Conservation (phyloP, 2,329 filamentous ascomycete genomes). For the Myotisia sp. region DNA sequence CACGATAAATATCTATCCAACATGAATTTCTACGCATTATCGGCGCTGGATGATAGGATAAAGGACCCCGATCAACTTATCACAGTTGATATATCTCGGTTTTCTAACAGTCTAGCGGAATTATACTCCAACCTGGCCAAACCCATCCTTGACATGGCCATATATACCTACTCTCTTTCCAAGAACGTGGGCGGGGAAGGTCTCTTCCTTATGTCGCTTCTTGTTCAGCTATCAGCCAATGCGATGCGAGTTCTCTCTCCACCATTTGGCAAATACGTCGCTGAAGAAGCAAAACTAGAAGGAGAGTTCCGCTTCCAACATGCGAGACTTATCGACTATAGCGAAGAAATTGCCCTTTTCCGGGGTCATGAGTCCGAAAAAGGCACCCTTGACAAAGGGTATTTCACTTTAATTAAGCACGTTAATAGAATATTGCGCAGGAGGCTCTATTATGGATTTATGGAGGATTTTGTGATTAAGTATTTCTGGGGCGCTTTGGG, state of each 20-base stretch:
- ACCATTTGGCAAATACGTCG: conserved; percentile 93
- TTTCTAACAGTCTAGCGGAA: conserved; percentile 87
- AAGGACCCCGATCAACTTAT: conserved; percentile 98
- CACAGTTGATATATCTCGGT: conserved; percentile 89
- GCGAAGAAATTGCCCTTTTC: conserved; percentile 87
- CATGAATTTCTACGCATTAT: conserved; percentile 94
- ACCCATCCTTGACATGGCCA: conserved; percentile 83
- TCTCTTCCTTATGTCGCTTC: conserved; percentile 82
- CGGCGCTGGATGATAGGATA: conserved; percentile 88
- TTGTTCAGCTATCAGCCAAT: conserved; percentile 84
- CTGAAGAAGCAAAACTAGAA: conserved; percentile 84
- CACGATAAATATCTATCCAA: conserved; percentile 94
- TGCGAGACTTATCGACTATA: conserved; percentile 85
- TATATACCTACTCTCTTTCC: conserved; percentile 90
- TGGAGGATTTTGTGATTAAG: conserved; percentile 99
- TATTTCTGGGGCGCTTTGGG: conserved; percentile 97
- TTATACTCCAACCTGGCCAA: conserved; percentile 95
- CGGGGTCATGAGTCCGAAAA: conserved; percentile 88
- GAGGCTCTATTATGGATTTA: conserved; percentile 93
- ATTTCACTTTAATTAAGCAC: conserved; percentile 97
- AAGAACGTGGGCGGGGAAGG: conserved; percentile 93
- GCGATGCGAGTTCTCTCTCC: conserved; percentile 90
- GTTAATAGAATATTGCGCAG: conserved; percentile 87
- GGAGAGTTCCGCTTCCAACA: conserved; percentile 95
- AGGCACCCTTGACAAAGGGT: conserved; percentile 91